Evolutionary conservation across 2,329 filamentous ascomycete genomes (phyloP), one percentile per base, ranked within the genome.

Genomic region (Cryphonectria nitschkei): DNA sequence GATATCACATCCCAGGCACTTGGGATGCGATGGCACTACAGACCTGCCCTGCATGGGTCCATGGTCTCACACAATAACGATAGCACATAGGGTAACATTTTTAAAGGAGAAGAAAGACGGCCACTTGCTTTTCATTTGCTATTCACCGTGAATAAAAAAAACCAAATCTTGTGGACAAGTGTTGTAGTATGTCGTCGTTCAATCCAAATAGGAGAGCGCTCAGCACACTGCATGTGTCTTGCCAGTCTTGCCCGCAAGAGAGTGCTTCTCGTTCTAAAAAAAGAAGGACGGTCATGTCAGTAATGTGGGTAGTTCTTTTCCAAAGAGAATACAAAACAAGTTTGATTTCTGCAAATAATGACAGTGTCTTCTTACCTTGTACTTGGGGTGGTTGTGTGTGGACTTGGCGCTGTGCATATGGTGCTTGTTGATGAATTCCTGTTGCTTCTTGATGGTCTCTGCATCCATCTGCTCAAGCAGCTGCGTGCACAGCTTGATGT

Each of bases 161-260:
- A 2, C 9, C 37, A 39, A 39, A 9, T 39, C 37, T 39, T 39
- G 9, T 39, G 11, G 9, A 39, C 37, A 11, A 39, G 37, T 39
- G 37, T 11, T 39, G 37, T 39, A 9, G 37, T 9, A 2, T 11
- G 37, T 39, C 11, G 37, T 39, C 37, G 46, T 52, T 13, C 26
- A 26, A 19, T 19, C 11, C 32, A 62, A 41, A 22, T 29, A 14
- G 7, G 41, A 60, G 2, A 26, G 3, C 58, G 22, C 37, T 54
- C 88, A 97, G 82, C 95, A 98, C 71, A 97, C 85, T 54, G 89
- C 91, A 81, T 97, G 95, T 1, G 94, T 95, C 88, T 98, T 98
- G 69, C 94, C 95, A 70, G 89, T 88, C 88, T 96, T 95, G 22
- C 93, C 95, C 83, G 97, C 93, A 75, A 98, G 83, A 70, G 92